phyloP scores from a whole-genome alignment of 192 early-diverging fungal species.

The Jimgerdemannia flammicorona region DNA sequence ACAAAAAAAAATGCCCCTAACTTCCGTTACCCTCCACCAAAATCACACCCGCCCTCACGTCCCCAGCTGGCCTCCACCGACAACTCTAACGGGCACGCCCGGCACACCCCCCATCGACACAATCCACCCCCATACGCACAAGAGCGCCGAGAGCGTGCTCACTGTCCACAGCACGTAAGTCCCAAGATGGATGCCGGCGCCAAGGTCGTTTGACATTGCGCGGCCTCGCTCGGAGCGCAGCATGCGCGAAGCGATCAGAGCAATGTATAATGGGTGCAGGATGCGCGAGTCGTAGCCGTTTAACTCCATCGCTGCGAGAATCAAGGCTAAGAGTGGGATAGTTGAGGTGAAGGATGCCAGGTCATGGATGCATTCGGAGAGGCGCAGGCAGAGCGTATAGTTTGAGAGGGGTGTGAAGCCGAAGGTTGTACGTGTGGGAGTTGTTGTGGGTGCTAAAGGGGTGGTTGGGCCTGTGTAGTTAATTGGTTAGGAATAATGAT shows the following conservation, averaged over 20 bases:
- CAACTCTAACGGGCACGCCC: neutral
- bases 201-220: neutral
- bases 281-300: slow-evolving; percentile 26
- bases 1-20: too few relatives aligned
- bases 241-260: slow-evolving; percentile 23
- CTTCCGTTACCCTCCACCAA: too few relatives aligned
- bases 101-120: neutral
- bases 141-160: neutral
- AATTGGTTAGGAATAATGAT: neutral
- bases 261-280: slow-evolving; percentile 27
- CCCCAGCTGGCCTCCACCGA: neutral
- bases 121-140: neutral
- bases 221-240: slow-evolving; percentile 16
- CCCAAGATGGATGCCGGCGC: neutral
- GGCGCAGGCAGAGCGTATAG: slow-evolving; percentile 3
- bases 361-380: slow-evolving; percentile 21
- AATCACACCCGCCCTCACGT: too few relatives aligned
- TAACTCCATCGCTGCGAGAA: slow-evolving; percentile 28
- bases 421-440: slow-evolving; percentile 5
- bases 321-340: slow-evolving; percentile 21
- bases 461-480: neutral
- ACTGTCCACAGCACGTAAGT: neutral
- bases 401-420: slow-evolving; percentile 14
- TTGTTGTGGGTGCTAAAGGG: neutral
- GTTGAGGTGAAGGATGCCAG: slow-evolving; percentile 18